A percentile compares a stretch with the other conserved stretches of the same genome.
Conservation (phyloP, 2,329 filamentous ascomycete species). For the Cadophora sp. region DNA sequence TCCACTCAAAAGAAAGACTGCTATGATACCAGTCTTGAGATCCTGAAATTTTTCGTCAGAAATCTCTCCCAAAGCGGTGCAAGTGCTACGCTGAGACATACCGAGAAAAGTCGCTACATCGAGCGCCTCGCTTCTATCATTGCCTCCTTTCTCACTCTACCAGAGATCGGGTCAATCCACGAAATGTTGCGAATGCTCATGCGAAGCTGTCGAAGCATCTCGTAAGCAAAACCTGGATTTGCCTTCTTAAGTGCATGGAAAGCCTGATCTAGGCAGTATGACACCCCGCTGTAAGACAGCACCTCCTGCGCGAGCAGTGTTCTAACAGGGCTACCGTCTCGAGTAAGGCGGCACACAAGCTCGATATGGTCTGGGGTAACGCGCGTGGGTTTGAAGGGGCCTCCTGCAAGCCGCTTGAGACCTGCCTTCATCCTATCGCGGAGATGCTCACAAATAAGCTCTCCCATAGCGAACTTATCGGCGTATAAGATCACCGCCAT, state of each 20-base stretch:
- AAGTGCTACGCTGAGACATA: no score
- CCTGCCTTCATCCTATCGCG: neutral
- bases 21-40: no score
- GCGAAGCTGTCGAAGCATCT: constrained; percentile 21
- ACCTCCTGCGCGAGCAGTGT: constrained; percentile 14
- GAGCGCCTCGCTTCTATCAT: no score
- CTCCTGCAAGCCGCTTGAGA: no score
- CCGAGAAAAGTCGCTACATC: no score
- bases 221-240: constrained; percentile 24
- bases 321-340: constrained; percentile 16
- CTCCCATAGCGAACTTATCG: constrained; percentile 8
- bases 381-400: no score
- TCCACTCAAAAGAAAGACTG: no score
- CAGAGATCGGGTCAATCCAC: constrained; percentile 16
- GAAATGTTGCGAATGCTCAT: neutral
- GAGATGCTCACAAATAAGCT: neutral
- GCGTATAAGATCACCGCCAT: constrained; percentile 11
- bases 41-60: no score
- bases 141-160: no score
- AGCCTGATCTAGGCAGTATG: neutral
- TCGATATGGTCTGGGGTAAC: constrained; percentile 9
- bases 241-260: constrained; percentile 8
- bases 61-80: no score
- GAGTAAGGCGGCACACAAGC: constrained; percentile 21
- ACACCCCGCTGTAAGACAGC: constrained; percentile 1